Conservation (phyloP, 352 stramenopile species). For the Aphanomyces euteiches region DNA sequence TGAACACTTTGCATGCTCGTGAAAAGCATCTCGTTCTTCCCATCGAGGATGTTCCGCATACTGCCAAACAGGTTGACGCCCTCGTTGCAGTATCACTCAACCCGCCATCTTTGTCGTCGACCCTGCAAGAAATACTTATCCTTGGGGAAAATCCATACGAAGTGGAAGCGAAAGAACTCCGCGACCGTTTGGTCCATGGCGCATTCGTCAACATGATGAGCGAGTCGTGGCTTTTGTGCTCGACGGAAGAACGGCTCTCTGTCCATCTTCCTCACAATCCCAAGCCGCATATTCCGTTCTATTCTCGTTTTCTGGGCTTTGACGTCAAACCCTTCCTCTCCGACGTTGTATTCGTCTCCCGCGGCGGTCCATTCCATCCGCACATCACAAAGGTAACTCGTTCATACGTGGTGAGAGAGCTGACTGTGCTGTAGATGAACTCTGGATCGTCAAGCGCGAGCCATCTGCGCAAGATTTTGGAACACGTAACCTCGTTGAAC, state of each 20-base stretch:
- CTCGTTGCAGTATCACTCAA: neutral
- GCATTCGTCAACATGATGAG: conserved; percentile 27
- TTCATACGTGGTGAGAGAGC: no score
- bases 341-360: conserved; percentile 65
- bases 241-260: neutral
- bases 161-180: conserved; percentile 5
- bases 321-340: conserved; percentile 49
- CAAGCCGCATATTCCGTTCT: neutral
- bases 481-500: neutral
- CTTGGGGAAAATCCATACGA: conserved; percentile 22
- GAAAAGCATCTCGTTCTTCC: conserved; percentile 32
- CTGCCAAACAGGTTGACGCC: conserved; percentile 21
- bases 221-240: conserved; percentile 22
- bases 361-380: conserved; percentile 39
- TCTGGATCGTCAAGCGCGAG: neutral
- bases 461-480: neutral
- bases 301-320: neutral
- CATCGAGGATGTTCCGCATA: conserved; percentile 30
- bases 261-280: neutral
- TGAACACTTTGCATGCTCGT: conserved; percentile 37
- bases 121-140: conserved; percentile 12
- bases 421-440: conserved; percentile 32
- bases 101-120: neutral
- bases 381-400: conserved; percentile 50
- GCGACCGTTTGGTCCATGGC: conserved; percentile 12